phyloP scores from a whole-genome alignment of 2,329 filamentous ascomycete genomes.

The Sarocladium strictum region DNA sequence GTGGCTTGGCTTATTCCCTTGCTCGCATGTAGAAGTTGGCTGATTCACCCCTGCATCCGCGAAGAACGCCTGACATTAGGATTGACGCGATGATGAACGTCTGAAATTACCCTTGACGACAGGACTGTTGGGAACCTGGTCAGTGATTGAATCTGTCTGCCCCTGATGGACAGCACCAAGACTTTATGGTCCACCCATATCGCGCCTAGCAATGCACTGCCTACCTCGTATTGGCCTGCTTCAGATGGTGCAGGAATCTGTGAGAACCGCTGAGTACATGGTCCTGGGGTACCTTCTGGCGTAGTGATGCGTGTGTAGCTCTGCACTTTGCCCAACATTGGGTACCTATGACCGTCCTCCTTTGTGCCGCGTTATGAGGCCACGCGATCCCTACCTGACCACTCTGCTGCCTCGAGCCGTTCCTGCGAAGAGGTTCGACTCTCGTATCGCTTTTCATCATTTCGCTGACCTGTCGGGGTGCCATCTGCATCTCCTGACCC shows the following conservation, averaged over 20 bases:
- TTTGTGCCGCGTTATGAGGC: neutral
- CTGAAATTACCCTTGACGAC: constrained; percentile 7
- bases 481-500: neutral
- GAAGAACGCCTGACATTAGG: neutral
- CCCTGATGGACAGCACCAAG: neutral
- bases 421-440: neutral
- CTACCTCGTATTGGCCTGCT: constrained; percentile 5
- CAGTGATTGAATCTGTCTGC: neutral
- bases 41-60: neutral
- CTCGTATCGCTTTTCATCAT: neutral
- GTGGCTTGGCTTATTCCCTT: neutral
- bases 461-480: neutral
- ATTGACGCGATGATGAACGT: neutral
- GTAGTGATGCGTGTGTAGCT: neutral
- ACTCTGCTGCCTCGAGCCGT: neutral
- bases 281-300: neutral
- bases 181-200: neutral
- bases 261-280: neutral
- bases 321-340: neutral
- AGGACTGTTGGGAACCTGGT: neutral
- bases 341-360: neutral
- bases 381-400: neutral
- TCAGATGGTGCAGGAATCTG: neutral
- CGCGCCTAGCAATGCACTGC: neutral
- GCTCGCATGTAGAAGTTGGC: neutral